phyloP scores from a whole-genome alignment of 1,284 basidiomycete species.

The Macrocybe sp. region DNA sequence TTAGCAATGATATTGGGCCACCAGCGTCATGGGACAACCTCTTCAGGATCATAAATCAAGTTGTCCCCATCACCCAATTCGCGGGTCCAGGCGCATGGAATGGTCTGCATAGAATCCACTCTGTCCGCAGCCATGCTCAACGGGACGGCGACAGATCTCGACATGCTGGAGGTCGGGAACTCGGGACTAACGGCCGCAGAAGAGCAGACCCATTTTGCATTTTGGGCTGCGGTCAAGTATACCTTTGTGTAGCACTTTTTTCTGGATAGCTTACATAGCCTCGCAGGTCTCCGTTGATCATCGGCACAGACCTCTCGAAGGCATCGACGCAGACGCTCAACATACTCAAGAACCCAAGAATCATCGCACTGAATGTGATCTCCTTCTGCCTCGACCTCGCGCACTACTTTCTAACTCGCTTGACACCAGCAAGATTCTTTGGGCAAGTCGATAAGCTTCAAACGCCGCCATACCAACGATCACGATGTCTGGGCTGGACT shows the following conservation, averaged over 20 bases:
- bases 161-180: conserved; percentile 46
- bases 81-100: conserved; percentile 41
- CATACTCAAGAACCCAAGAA: conserved; percentile 35
- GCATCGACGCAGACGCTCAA: conserved; percentile 27
- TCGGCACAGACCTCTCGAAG: conserved; percentile 37
- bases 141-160: conserved; percentile 27
- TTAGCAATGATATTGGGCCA: conserved; percentile 44
- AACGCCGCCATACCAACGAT: conserved; percentile 43
- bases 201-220: conserved; percentile 44
- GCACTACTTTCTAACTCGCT: conserved; percentile 1
- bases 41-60: conserved; percentile 44
- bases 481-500: conserved; percentile 48
- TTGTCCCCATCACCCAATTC: conserved; percentile 43
- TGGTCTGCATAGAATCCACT: conserved; percentile 16
- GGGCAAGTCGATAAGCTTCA: conserved; percentile 41
- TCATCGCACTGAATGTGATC: conserved; percentile 40
- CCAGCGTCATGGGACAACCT: conserved; percentile 42
- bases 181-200: conserved; percentile 34
- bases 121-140: background rate
- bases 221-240: conserved; percentile 43
- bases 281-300: conserved; percentile 39
- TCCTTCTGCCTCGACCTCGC: background rate
- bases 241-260: conserved; percentile 6
- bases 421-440: conserved; percentile 41
- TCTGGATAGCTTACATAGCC: background rate